Evolutionary conservation across 805 yeast species (phyloP).

Genomic region (Monosporozyma yasuniensis): DNA sequence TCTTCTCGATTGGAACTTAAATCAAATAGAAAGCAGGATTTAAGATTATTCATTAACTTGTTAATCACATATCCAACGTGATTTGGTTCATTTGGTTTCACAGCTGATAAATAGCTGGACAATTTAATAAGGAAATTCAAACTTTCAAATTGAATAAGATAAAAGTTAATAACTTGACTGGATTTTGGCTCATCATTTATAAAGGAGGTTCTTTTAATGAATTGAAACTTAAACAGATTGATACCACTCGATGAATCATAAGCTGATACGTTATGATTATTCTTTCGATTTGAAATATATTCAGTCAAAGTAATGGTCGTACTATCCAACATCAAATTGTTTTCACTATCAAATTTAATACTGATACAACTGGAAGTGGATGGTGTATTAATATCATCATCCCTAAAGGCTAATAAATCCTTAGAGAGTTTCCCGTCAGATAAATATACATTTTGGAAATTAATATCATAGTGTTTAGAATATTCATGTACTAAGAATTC

Average conservation of each 20-base stretch:
- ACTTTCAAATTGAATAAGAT: conserved; percentile 22
- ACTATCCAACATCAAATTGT: conserved; percentile 1
- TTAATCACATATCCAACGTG: conserved; percentile 24
- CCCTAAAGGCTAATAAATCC: neutral
- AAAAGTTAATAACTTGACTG: conserved; percentile 12
- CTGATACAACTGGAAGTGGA: neutral
- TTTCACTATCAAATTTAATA: conserved; percentile 1
- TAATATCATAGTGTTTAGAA: conserved; percentile 10
- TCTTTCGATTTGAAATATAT: neutral
- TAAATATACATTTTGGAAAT: conserved; percentile 21
- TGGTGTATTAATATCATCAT: neutral
- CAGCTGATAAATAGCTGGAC: conserved; percentile 4
- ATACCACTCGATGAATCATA: conserved; percentile 6
- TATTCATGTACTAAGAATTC: conserved; percentile 13
- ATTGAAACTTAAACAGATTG: conserved; percentile 17
- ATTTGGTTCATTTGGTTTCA: conserved; percentile 8
- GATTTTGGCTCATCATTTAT: neutral
- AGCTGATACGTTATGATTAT: neutral
- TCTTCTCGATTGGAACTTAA: conserved; percentile 10
- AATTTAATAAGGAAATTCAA: conserved; percentile 10
- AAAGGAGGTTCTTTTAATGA: conserved; percentile 3
- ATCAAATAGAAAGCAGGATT: conserved; percentile 30
- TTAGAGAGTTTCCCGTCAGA: conserved; percentile 15
- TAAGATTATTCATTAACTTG: conserved; percentile 29
- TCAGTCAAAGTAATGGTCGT: neutral